Conservation (phyloP, 1,284 basidiomycete species). For the Xerocomus nothofagi region DNA sequence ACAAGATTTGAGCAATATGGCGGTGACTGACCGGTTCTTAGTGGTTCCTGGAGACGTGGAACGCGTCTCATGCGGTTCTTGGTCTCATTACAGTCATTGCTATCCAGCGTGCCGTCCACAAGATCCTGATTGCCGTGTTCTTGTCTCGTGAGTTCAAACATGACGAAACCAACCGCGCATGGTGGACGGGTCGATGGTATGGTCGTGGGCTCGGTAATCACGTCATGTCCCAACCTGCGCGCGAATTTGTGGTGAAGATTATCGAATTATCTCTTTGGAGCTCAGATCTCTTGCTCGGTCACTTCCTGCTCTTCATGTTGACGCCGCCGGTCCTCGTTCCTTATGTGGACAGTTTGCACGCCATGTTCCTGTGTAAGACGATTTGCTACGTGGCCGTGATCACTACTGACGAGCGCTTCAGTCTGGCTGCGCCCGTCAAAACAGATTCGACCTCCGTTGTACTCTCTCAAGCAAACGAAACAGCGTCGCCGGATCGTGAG, state of each 20-base stretch:
- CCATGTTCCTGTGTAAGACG: constrained; percentile 67
- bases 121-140: constrained; percentile 89
- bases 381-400: constrained; percentile 17
- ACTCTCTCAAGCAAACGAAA: constrained; percentile 84
- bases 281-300: constrained; percentile 69
- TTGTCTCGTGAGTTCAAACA: constrained; percentile 96
- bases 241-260: constrained; percentile 88
- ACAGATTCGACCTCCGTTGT: constrained; percentile 93
- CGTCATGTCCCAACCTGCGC: constrained; percentile 85
- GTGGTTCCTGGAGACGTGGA: constrained; percentile 96
- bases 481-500: constrained; percentile 85
- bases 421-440: constrained; percentile 87
- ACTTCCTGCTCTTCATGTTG: constrained; percentile 73
- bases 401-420: constrained; percentile 32
- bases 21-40: constrained; percentile 36
- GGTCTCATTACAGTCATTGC: constrained; percentile 85
- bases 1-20: constrained; percentile 3
- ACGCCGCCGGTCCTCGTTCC: constrained; percentile 73
- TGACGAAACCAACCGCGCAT: constrained; percentile 94
- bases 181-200: constrained; percentile 98
- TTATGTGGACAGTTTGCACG: constrained; percentile 74
- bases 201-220: constrained; percentile 86
- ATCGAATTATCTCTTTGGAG: constrained; percentile 81
- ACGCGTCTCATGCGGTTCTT: constrained; percentile 86
- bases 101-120: constrained; percentile 89